Evolutionary conservation across 192 early-diverging fungal species (phyloP), one percentile per base, ranked within the genome.

Genomic region (Phlyctochytrium bullatum): DNA sequence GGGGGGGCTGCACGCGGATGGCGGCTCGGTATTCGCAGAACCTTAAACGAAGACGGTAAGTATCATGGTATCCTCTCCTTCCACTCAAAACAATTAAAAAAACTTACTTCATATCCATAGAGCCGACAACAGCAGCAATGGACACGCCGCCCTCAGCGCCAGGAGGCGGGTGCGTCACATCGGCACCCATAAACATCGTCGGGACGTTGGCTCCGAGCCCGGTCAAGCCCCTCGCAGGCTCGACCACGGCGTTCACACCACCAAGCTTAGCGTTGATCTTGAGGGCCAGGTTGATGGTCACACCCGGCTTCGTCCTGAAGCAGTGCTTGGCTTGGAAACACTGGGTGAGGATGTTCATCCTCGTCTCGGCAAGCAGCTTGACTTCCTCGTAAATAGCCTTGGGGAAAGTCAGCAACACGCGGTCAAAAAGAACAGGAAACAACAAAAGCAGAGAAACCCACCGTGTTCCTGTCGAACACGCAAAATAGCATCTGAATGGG

Each of bases 151-250:
- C 68, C 24, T 68, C 23, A 1, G 68, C 75, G 53, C 90, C 91
- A 34, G 93, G 89, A 30, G 80, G 75, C 29, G 90, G 88, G 70
- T 95, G 94, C 10, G 91, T 92, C 30, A 96, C 90, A 72, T 95
- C 93, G 20, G 90, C 91, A 56, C 94, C 94, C 57, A 93, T 74
- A 33, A 95, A 64, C 67, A 96, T 86, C 12, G 90, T 91, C 32
- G 85, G 85, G 0, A 56, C 33, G 34, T 36, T 52, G 2, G 52
- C 28, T 10, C 62, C 61, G 10, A 65, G 54, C 34, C 63, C 34
- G 34, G 54, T 71, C 20, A 71, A 31, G 14, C 64, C 51, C 23
- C 34, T 71, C 3, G 69, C 47, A 10, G 69, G 69, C 4, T 66
- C 65, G 25, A 66, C 65, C 29, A 35, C 20, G 28, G 24, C 27